Conservation (phyloP, 768 basidiomycete genomes). For the Russula ochroleuca region DNA sequence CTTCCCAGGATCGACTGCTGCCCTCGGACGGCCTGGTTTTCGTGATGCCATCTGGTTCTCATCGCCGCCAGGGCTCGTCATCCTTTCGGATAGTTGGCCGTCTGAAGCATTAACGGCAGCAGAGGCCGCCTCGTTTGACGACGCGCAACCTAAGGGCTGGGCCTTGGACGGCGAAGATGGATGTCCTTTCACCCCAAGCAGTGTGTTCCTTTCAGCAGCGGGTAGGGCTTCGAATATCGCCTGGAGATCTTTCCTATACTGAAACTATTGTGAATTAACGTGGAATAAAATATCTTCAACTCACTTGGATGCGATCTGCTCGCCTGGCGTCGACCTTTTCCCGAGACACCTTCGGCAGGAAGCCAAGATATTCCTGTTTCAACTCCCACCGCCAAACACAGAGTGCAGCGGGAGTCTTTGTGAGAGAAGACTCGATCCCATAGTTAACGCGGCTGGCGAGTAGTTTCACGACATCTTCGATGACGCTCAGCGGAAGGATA, state of each 20-base stretch:
- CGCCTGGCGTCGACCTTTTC: constrained; percentile 59
- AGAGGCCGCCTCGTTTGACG: constrained; percentile 19
- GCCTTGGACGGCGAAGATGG: constrained; percentile 34
- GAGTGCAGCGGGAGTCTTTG: constrained; percentile 56
- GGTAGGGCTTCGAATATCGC: constrained; percentile 54
- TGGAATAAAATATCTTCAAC: constrained; percentile 25
- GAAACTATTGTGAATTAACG: background rate
- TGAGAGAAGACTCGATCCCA: constrained; percentile 57
- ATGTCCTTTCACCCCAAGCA: constrained; percentile 45
- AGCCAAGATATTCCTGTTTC: constrained; percentile 49
- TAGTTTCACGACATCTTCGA: constrained; percentile 63
- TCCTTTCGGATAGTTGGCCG: constrained; percentile 27
- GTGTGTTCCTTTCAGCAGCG: constrained; percentile 49
- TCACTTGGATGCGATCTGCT: constrained; percentile 62
- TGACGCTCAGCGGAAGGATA: constrained; percentile 41
- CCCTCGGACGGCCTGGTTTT: constrained; percentile 45
- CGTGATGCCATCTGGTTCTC: constrained; percentile 35
- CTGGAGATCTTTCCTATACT: constrained; percentile 60
- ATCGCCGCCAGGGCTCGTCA: constrained; percentile 35
- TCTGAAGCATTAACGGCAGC: background rate
- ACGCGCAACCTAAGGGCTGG: constrained; percentile 11
- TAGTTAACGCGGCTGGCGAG: constrained; percentile 74
- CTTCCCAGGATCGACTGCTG: constrained; percentile 52
- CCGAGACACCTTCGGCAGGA: constrained; percentile 61
- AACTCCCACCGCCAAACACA: constrained; percentile 89